A percentile compares a stretch with the other conserved stretches of the same genome.
Conservation (phyloP, 1,139 yeast genomes). For the Cylindricascospora bacillispora region DNA sequence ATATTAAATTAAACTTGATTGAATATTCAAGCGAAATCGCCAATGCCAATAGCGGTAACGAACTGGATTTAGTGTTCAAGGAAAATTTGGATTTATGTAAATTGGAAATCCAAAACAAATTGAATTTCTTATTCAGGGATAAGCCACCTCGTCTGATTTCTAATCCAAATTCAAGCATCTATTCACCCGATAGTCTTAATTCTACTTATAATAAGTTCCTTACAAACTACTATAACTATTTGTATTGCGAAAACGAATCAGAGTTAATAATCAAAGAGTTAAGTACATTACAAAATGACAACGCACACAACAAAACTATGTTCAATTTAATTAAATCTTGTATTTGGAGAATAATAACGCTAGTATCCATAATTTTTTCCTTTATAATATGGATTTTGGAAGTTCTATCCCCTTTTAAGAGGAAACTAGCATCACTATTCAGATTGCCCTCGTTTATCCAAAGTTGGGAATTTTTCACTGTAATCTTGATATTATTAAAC, state of each 20-base stretch:
- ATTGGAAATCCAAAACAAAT: conserved; percentile 16
- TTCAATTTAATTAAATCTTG: too few relatives aligned
- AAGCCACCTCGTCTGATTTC: conserved; percentile 7
- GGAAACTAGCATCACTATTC: too few relatives aligned
- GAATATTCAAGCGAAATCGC: conserved; percentile 19
- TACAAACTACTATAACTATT: conserved; percentile 20
- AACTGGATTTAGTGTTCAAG: conserved; percentile 17
- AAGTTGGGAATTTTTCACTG: too few relatives aligned
- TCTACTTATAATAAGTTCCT: conserved; percentile 19
- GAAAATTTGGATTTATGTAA: conserved; percentile 18
- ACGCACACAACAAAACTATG: too few relatives aligned
- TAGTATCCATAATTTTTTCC: too few relatives aligned
- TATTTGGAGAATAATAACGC: too few relatives aligned
- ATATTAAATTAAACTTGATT: conserved; percentile 16
- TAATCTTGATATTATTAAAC: conserved; percentile 16
- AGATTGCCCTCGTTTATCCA: too few relatives aligned
- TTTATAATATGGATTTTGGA: too few relatives aligned
- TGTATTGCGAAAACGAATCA: conserved; percentile 19
- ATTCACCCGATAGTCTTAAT: conserved; percentile 16
- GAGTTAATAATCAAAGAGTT: conserved; percentile 18
- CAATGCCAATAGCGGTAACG: conserved; percentile 10
- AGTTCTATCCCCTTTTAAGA: too few relatives aligned
- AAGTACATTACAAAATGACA: conserved; percentile 19
- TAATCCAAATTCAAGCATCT: conserved; percentile 7
- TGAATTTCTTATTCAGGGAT: conserved; percentile 7